Percentiles rank a stretch among this genome's conserved stretches.
Evolutionary conservation across 192 early-diverging fungal species (phyloP).

Genomic region (Podila verticillata): DNA sequence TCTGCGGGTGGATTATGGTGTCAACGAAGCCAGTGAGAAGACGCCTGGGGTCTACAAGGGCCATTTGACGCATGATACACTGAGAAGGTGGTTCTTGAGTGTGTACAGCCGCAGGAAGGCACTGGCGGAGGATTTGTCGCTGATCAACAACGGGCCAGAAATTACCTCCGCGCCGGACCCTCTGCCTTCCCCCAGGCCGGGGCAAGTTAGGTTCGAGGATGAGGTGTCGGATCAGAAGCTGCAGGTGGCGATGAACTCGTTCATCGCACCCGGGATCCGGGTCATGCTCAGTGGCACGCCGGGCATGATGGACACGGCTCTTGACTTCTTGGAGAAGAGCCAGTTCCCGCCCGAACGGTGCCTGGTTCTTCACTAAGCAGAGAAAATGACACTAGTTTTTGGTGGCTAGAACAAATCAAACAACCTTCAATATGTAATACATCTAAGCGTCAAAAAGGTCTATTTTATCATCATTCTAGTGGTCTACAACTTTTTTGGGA

Average conservation of each 20-base stretch:
- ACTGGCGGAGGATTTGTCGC: neutral
- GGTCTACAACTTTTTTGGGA: neutral
- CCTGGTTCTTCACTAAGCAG: neutral
- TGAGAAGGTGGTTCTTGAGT: neutral
- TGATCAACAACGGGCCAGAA: neutral
- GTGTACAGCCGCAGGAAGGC: neutral
- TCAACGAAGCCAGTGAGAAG: neutral
- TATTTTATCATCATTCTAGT: neutral
- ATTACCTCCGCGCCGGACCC: neutral
- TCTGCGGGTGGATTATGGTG: neutral
- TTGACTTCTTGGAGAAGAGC: neutral
- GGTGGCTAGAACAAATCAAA: neutral
- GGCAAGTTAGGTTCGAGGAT: neutral
- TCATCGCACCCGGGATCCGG: neutral
- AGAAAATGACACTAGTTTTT: neutral
- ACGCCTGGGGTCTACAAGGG: neutral
- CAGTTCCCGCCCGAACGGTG: neutral
- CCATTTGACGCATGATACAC: neutral
- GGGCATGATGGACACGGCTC: neutral
- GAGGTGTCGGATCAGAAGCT: neutral
- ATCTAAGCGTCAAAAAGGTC: neutral
- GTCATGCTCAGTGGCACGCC: neutral
- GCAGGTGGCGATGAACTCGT: neutral
- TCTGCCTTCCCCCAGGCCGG: neutral
- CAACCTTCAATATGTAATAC: neutral